phyloP scores from a whole-genome alignment of 805 yeast genomes.

The Pichia phayaonensis region DNA sequence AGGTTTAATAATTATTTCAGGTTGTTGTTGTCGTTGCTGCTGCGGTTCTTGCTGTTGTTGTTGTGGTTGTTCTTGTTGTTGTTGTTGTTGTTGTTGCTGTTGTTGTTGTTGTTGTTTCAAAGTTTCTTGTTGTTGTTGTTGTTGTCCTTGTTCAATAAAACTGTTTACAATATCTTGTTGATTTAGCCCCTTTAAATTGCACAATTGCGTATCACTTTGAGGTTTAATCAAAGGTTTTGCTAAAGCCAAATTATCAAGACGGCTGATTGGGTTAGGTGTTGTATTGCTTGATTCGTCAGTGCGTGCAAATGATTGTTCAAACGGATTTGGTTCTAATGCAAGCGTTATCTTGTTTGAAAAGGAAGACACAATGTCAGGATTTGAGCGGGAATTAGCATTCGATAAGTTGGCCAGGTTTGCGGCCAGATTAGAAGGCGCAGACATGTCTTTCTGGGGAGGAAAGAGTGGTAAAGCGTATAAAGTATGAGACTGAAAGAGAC shows the following conservation, averaged over 20 bases:
- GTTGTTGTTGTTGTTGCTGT: slow-evolving; percentile 24
- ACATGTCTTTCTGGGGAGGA: not conserved
- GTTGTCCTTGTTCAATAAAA: slow-evolving; percentile 11
- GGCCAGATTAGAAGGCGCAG: not conserved
- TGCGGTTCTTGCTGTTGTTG: not conserved
- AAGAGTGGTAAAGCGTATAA: not conserved
- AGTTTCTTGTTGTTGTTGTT: slow-evolving; percentile 22
- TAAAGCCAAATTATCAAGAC: not conserved
- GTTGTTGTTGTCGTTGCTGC: not conserved
- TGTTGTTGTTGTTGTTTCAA: not conserved
- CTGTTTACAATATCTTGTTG: not conserved
- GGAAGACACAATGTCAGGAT: slow-evolving; percentile 2
- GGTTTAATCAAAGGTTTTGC: slow-evolving; percentile 3
- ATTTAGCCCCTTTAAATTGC: not conserved
- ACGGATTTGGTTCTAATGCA: slow-evolving; percentile 82
- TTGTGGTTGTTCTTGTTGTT: not conserved
- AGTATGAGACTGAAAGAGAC: too few species aligned
- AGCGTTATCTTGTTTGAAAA: slow-evolving; percentile 15
- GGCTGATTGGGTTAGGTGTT: not conserved
- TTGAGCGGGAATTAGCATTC: not conserved
- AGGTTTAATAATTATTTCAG: not conserved
- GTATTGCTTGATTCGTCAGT: slow-evolving; percentile 10
- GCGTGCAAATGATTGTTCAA: slow-evolving; percentile 78
- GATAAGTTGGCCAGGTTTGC: not conserved
- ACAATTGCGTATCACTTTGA: slow-evolving; percentile 7